These are phyloP conservation scores for Wakefieldia striispora DNA, from an alignment of 768 basidiomycete species.

Conservation along the genomic window DNA sequence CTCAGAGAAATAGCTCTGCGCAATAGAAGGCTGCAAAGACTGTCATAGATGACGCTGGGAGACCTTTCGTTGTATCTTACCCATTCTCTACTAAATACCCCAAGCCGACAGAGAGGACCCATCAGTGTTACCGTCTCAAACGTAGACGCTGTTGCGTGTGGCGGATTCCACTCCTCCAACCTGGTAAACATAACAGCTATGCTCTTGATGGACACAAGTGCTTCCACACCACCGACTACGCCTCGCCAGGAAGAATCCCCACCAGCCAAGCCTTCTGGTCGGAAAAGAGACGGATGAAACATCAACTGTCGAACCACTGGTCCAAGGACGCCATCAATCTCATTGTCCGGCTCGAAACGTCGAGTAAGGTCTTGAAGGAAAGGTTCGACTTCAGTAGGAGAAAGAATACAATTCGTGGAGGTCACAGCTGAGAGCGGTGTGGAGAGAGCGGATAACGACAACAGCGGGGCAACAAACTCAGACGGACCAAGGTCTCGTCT, in stretches of 20 bases:
- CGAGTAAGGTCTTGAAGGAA: slow-evolving; percentile 83
- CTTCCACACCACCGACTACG: slow-evolving; percentile 76
- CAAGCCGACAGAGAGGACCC: slow-evolving; percentile 81
- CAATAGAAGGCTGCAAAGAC: slow-evolving; percentile 62
- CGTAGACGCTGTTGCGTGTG: slow-evolving; percentile 50
- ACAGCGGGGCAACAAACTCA: slow-evolving; percentile 80
- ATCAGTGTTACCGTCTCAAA: slow-evolving; percentile 71
- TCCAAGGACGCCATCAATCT: slow-evolving; percentile 75
- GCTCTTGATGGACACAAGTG: slow-evolving; percentile 75
- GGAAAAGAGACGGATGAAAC: slow-evolving; percentile 61
- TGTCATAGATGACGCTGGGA: not conserved
- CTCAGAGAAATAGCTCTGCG: slow-evolving; percentile 81
- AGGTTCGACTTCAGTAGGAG: slow-evolving; percentile 66
- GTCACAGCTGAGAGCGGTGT: slow-evolving; percentile 58
- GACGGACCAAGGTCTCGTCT: slow-evolving; percentile 72
- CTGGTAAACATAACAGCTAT: slow-evolving; percentile 80
- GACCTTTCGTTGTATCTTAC: slow-evolving; percentile 38
- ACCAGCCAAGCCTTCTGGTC: slow-evolving; percentile 68
- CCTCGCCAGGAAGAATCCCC: slow-evolving; percentile 84
- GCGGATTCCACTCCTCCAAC: slow-evolving; percentile 72
- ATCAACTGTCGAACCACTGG: slow-evolving; percentile 63
- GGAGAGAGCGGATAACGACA: slow-evolving; percentile 68
- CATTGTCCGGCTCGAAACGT: slow-evolving; percentile 78
- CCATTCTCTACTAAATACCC: slow-evolving; percentile 89
- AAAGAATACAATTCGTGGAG: slow-evolving; percentile 48